Conservation (phyloP, 768 basidiomycete genomes). For the Pleurotus giganteus region DNA sequence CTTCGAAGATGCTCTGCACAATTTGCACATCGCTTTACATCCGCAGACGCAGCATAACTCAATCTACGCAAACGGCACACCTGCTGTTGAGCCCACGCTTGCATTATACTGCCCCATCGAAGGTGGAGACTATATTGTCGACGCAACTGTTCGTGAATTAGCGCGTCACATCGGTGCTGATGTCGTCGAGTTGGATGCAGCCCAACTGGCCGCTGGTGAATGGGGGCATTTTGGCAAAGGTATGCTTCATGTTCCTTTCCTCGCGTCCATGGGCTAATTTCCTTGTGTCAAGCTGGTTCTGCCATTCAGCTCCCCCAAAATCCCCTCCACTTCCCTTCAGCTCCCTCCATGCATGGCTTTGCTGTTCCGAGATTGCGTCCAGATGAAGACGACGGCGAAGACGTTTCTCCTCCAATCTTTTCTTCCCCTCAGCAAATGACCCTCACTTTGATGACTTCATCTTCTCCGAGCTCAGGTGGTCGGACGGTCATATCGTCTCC, state of each 20-base stretch:
- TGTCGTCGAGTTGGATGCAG: slow-evolving; percentile 79
- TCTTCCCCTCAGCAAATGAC: slow-evolving; percentile 38
- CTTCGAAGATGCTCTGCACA: slow-evolving; percentile 72
- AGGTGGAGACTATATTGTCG: slow-evolving; percentile 82
- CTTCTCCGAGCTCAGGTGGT: slow-evolving; percentile 26
- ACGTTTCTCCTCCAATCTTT: slow-evolving; percentile 27
- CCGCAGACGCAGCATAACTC: slow-evolving; percentile 80
- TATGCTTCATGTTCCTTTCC: slow-evolving; percentile 21
- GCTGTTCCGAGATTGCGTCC: slow-evolving; percentile 18
- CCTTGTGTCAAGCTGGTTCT: slow-evolving; percentile 56
- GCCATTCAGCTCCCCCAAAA: slow-evolving; percentile 68
- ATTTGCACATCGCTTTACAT: slow-evolving; percentile 74
- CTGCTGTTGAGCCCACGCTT: slow-evolving; percentile 73
- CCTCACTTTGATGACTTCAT: slow-evolving; percentile 38
- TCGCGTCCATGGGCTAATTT: not conserved
- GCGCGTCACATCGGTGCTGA: slow-evolving; percentile 75
- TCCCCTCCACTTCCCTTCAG: slow-evolving; percentile 65
- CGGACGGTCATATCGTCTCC: slow-evolving; percentile 40
- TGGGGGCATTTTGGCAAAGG: slow-evolving; percentile 85
- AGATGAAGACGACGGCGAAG: slow-evolving; percentile 46
- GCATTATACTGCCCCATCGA: slow-evolving; percentile 83
- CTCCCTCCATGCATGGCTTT: slow-evolving; percentile 20
- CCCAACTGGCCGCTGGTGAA: slow-evolving; percentile 85
- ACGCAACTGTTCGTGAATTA: slow-evolving; percentile 75
- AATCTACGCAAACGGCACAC: slow-evolving; percentile 50